Conservation (phyloP, 257 asterid genomes). For the Thymus quinquecostatus region DNA sequence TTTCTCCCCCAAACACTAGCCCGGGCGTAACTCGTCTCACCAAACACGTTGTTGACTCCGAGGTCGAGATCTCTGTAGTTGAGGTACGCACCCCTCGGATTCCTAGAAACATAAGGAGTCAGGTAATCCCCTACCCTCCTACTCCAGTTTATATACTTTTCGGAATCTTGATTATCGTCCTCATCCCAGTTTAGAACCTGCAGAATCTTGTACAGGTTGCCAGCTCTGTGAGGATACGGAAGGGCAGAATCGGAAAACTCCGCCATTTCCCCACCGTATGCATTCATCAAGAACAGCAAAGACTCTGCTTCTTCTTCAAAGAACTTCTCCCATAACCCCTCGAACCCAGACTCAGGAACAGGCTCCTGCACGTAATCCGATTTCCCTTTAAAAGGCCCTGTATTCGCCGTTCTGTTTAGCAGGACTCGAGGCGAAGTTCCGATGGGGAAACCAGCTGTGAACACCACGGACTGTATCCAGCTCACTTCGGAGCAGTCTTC, state of each 20-base stretch:
- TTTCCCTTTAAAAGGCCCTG: not conserved
- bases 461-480: conserved; percentile 20
- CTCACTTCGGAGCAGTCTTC: conserved; percentile 27
- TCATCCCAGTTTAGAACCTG: conserved; percentile 36
- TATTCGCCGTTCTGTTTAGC: not conserved
- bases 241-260: conserved; percentile 23
- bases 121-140: conserved; percentile 35
- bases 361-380: conserved; percentile 26
- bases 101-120: conserved; percentile 43
- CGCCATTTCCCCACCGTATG: conserved; percentile 25
- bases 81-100: conserved; percentile 39
- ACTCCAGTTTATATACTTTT: conserved; percentile 33
- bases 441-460: not conserved
- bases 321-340: conserved; percentile 4
- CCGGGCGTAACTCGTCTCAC: conserved; percentile 32
- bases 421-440: not conserved
- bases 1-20: conserved; percentile 31
- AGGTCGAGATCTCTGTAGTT: conserved; percentile 49
- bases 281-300: not conserved
- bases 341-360: conserved; percentile 2
- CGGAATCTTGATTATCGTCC: conserved; percentile 12
- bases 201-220: conserved; percentile 29
- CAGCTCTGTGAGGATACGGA: conserved; percentile 28
- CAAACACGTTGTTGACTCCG: conserved; percentile 29
- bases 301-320: not conserved